Evolutionary conservation across 495 filamentous ascomycete species (phyloP).

Genomic region (Tuber melanosporum): DNA sequence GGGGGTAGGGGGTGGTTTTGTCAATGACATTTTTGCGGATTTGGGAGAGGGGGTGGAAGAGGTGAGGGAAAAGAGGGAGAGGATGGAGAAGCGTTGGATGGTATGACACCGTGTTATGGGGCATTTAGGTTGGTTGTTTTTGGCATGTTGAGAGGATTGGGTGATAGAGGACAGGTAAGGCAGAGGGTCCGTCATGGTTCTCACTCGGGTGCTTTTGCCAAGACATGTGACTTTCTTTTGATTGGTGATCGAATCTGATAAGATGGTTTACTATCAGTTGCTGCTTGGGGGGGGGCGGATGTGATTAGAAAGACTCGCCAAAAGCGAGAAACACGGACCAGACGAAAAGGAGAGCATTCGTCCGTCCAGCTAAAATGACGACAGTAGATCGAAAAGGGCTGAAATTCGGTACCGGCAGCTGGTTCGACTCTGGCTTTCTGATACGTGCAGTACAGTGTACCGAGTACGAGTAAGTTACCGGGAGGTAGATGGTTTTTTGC

Average conservation of each 20-base stretch:
- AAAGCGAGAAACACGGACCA: not conserved
- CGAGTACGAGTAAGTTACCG: too few relatives aligned
- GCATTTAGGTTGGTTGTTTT: not conserved
- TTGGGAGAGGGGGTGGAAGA: slow-evolving; percentile 4
- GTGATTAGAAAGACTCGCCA: not conserved
- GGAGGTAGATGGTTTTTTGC: not conserved
- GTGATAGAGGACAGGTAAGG: slow-evolving; percentile 6
- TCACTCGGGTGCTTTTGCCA: slow-evolving; percentile 11
- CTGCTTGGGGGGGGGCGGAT: too few relatives aligned
- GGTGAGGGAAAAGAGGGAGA: not conserved
- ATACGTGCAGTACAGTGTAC: not conserved
- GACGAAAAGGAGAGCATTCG: not conserved
- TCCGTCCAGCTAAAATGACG: not conserved
- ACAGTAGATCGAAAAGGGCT: not conserved
- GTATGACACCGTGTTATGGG: not conserved
- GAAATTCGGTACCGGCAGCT: not conserved
- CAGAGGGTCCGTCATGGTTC: slow-evolving; percentile 20
- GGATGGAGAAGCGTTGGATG: not conserved
- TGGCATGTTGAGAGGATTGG: not conserved
- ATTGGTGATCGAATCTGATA: slow-evolving; percentile 26
- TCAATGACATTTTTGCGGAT: slow-evolving; percentile 14
- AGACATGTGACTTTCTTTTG: slow-evolving; percentile 7
- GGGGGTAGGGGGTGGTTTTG: slow-evolving; percentile 9
- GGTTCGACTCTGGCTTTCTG: not conserved
- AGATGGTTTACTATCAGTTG: slow-evolving; percentile 31